Percentiles rank a stretch among this genome's conserved stretches.
Evolutionary conservation across 192 early-diverging fungal genomes (phyloP).

Genomic region (Rhizophagus clarus): DNA sequence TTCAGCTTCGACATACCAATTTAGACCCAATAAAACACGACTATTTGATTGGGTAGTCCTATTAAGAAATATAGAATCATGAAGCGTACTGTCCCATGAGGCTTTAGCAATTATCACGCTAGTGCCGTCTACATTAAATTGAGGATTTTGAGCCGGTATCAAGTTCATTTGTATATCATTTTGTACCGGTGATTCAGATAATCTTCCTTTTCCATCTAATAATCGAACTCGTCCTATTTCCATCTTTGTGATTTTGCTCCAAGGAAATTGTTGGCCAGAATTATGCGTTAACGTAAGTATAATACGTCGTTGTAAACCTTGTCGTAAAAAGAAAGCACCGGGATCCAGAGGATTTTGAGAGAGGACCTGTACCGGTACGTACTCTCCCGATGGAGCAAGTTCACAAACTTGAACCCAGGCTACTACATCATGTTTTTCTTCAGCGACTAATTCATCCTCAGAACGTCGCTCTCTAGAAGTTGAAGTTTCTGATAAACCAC

Average conservation of each 20-base stretch:
- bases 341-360: slow-evolving; percentile 46
- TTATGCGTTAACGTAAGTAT: slow-evolving; percentile 65
- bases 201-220: slow-evolving; percentile 61
- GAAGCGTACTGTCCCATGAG: slow-evolving; percentile 78
- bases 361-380: slow-evolving; percentile 58
- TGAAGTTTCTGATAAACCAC: slow-evolving; percentile 21
- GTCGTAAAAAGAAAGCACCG: slow-evolving; percentile 65
- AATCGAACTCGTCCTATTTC: slow-evolving; percentile 50
- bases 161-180: slow-evolving; percentile 54
- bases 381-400: slow-evolving; percentile 61
- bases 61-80: slow-evolving; percentile 68
- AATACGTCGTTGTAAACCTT: slow-evolving; percentile 76
- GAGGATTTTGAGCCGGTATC: slow-evolving; percentile 47
- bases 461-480: slow-evolving; percentile 43
- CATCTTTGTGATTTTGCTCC: slow-evolving; percentile 48
- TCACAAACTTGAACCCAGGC: slow-evolving; percentile 70
- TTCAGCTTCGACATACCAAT: slow-evolving; percentile 58
- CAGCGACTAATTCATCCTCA: slow-evolving; percentile 62
- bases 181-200: slow-evolving; percentile 53
- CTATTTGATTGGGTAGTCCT: slow-evolving; percentile 58
- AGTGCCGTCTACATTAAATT: slow-evolving; percentile 63
- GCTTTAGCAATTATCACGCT: slow-evolving; percentile 57
- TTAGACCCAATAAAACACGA: slow-evolving; percentile 60
- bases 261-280: slow-evolving; percentile 64
- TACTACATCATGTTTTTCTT: slow-evolving; percentile 68